A percentile compares a stretch with the other conserved stretches of the same genome.
Conservation (phyloP, 306 rosid genomes). For the Vigna reflexopilosa region DNA sequence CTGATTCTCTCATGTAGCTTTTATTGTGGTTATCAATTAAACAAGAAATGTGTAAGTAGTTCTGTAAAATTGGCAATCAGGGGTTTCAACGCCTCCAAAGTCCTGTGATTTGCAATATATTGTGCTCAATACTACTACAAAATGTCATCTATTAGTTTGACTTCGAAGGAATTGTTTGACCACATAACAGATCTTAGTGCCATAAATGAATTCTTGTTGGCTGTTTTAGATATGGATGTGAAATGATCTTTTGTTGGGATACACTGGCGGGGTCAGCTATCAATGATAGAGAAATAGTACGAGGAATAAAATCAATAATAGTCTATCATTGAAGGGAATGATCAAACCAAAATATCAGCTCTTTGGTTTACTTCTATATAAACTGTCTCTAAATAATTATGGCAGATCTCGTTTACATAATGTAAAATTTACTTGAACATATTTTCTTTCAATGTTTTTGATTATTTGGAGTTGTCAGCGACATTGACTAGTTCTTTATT, state of each 20-base stretch:
- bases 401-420: not conserved
- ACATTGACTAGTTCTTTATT: not conserved
- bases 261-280: too few species aligned
- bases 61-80: not conserved
- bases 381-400: too few species aligned
- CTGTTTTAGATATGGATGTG: not conserved
- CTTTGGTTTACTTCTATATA: not conserved
- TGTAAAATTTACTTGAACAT: not conserved
- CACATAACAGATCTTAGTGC: not conserved
- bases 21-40: not conserved
- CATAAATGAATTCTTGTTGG: not conserved
- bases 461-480: not conserved
- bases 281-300: too few species aligned
- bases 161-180: not conserved
- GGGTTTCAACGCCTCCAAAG: not conserved
- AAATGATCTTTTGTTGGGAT: not conserved
- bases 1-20: not conserved
- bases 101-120: not conserved
- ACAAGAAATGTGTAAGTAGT: not conserved
- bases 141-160: not conserved
- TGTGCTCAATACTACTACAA: not conserved
- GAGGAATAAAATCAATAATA: too few species aligned
- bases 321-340: not conserved
- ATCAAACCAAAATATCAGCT: not conserved
- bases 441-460: not conserved